These are phyloP conservation scores for Taphrina deformans DNA, from an alignment of 1,139 yeast species.

Conservation along the genomic window DNA sequence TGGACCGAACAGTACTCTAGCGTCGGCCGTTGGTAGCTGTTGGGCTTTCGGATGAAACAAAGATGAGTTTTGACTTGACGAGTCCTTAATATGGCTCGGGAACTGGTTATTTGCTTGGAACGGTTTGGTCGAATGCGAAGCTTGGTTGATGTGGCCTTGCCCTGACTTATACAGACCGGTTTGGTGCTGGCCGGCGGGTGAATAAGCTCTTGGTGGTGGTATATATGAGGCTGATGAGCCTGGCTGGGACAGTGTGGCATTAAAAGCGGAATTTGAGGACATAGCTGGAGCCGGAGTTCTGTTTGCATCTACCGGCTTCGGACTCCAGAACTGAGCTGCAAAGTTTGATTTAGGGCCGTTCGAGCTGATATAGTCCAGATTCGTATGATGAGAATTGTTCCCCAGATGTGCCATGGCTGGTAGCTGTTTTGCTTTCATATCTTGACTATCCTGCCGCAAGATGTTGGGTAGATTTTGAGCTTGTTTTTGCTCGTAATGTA, in stretches of 20 bases:
- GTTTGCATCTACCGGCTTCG: not conserved
- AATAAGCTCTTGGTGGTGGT: conserved; percentile 12
- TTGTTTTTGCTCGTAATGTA: conserved; percentile 5
- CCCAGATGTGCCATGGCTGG: not conserved
- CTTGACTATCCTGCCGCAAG: conserved; percentile 12
- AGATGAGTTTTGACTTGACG: not conserved
- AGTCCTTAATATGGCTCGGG: not conserved
- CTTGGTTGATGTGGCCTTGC: not conserved
- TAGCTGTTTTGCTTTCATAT: not conserved
- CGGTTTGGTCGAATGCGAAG: not conserved
- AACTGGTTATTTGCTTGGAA: not conserved
- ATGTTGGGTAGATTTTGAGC: conserved; percentile 20
- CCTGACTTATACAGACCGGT: not conserved
- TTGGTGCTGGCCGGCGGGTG: conserved; percentile 9
- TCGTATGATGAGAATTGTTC: not conserved
- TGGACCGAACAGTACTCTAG: not conserved
- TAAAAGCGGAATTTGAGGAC: conserved; percentile 17
- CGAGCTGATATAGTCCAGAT: not conserved
- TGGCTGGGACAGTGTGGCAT: conserved; percentile 18
- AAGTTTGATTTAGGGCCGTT: not conserved
- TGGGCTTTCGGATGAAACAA: not conserved
- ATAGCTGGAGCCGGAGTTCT: conserved; percentile 16
- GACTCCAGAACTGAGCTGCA: conserved; percentile 5
- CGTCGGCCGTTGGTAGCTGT: not conserved
- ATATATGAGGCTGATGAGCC: conserved; percentile 18